phyloP scores from a whole-genome alignment of 768 basidiomycete species.

The Jaapia argillacea region DNA sequence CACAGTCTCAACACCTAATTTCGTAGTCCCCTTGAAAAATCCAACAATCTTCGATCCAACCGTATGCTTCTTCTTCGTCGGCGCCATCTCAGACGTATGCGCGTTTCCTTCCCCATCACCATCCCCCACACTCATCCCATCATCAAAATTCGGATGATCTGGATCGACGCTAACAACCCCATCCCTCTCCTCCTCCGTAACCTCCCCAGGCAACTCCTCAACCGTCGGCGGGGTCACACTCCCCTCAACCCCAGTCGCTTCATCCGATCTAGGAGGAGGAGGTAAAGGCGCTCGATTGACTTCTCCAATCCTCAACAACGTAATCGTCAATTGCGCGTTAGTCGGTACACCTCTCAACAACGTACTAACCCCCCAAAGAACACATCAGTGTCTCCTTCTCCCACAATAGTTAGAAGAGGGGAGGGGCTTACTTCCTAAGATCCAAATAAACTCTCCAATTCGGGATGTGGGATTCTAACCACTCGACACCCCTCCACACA shows the following conservation, averaged over 20 bases:
- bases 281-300: slow-evolving; percentile 26
- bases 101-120: too few relatives aligned
- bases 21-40: slow-evolving; percentile 18
- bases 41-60: slow-evolving; percentile 13
- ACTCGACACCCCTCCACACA: slow-evolving; percentile 16
- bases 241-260: too few relatives aligned
- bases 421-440: slow-evolving; percentile 22
- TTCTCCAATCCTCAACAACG: slow-evolving; percentile 31
- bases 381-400: background rate
- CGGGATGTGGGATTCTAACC: slow-evolving; percentile 22
- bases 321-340: slow-evolving; percentile 32
- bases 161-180: too few relatives aligned
- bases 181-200: too few relatives aligned
- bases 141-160: too few relatives aligned
- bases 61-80: slow-evolving; percentile 8
- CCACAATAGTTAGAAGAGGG: background rate
- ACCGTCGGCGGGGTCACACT: too few relatives aligned
- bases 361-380: too few relatives aligned
- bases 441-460: slow-evolving; percentile 27
- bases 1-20: slow-evolving; percentile 17
- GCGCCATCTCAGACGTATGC: background rate
- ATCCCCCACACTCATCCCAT: too few relatives aligned
- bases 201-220: too few relatives aligned
- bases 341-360: slow-evolving; percentile 31
- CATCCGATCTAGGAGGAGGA: slow-evolving; percentile 18